Base-by-base conservation (phyloP, 768 basidiomycete species). In the Sistotremastrum niveocremeum region DNA sequence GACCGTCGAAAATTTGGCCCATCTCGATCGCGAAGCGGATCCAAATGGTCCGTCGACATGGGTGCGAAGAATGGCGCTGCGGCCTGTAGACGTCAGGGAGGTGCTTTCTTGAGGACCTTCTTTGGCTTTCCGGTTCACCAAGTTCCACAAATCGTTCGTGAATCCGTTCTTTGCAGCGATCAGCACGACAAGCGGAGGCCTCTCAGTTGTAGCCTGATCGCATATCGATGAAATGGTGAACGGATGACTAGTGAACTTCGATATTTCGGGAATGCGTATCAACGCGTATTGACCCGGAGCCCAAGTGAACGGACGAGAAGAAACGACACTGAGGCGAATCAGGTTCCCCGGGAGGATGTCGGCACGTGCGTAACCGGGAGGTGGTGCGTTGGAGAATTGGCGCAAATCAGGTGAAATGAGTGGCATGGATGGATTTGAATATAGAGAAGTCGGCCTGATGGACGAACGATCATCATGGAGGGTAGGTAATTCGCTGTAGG, bases 81-180 rank as follows among this genome's bases (percentile, higher is more conserved):
- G 31, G 7, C 31, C n/a, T 3, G 34, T 36, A 20, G 20, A 20
- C 20, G 2, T 20, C 20, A 20, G 20, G 20, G 20, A 20, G 20
- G 20, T 20, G 20, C 36, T 36, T 36, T 9, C 45, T 36, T 9
- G 6, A 10, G 41, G 43, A 8, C 39, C 30, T 47, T 10, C 37
- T 30, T 5, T 39, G 30, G 28, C 30, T 42, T 30, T 41, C 41
- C 35, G 37, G 41, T 51, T 34, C 31, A 66, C 57, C n/a, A 59
- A 42, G 9, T 63, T 49, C 60, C 60, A 67, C 4, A 69, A 52
- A 4, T 54, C 54, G 20, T 54, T 47, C 1, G 66, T 67, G 43
- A 68, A 58, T 3, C 68, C 68, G 42, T 61, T 62, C 44, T 65
- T 52, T 4, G 65, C 64, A 42, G 64, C 62, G 45, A 69, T 55